These are phyloP conservation scores for Malus sieversii DNA, from an alignment of 306 rosid genomes.

Conservation along the genomic window DNA sequence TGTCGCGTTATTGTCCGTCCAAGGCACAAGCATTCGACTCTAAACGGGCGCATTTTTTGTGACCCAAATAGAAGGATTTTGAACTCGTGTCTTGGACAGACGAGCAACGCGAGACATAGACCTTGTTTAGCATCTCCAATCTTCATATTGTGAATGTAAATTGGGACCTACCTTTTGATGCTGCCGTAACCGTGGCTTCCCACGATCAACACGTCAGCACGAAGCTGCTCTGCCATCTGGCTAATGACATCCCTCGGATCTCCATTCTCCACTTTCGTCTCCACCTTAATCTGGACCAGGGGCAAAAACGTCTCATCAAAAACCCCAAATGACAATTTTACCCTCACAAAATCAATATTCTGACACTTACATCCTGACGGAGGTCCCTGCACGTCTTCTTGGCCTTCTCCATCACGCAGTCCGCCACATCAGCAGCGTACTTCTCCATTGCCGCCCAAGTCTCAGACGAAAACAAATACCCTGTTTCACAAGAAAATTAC, in stretches of 20 bases:
- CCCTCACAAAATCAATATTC: background rate
- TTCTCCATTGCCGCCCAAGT: constrained; percentile 45
- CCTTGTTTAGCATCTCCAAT: too few relatives aligned
- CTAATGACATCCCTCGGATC: constrained; percentile 86
- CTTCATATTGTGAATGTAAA: too few relatives aligned
- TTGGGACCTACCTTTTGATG: constrained; percentile 51
- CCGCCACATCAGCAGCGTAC: constrained; percentile 49
- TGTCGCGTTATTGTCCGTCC: too few relatives aligned
- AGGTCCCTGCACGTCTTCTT: constrained; percentile 43
- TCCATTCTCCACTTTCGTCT: constrained; percentile 53
- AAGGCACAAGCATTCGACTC: too few relatives aligned
- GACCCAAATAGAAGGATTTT: accelerated
- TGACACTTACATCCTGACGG: constrained; percentile 30
- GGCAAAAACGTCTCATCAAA: background rate
- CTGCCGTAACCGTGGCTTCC: constrained; percentile 85
- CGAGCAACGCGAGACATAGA: too few relatives aligned
- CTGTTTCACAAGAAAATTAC: constrained; percentile 24
- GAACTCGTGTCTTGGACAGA: accelerated
- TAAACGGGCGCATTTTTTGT: too few relatives aligned
- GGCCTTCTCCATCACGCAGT: constrained; percentile 51
- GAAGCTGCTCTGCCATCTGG: constrained; percentile 48
- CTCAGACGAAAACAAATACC: constrained; percentile 63
- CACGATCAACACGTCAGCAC: constrained; percentile 56
- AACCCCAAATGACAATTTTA: background rate
- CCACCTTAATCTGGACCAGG: constrained; percentile 38